Evolutionary conservation across 805 yeast species (phyloP).

Genomic region (Wickerhamomyces mucosus): DNA sequence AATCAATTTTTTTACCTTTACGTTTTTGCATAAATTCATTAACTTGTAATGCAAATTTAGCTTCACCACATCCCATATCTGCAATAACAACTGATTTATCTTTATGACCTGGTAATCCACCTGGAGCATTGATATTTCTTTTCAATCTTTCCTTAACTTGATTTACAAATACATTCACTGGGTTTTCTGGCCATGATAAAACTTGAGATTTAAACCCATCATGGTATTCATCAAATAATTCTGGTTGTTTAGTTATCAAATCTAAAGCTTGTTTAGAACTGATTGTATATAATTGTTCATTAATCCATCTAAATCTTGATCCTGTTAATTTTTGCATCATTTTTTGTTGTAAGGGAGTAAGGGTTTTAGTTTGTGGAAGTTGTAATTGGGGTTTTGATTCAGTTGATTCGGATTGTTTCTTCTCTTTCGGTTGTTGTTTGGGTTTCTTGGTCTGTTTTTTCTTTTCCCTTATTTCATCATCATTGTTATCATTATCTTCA

Average conservation of each 20-base stretch:
- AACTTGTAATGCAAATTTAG: constrained; percentile 68
- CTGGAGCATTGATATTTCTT: constrained; percentile 85
- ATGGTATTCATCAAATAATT: constrained; percentile 87
- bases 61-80: constrained; percentile 99
- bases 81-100: constrained; percentile 66
- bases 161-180: constrained; percentile 81
- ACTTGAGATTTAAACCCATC: constrained; percentile 94
- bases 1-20: constrained; percentile 30
- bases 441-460: constrained; percentile 1
- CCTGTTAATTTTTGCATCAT: constrained; percentile 95
- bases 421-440: constrained; percentile 1
- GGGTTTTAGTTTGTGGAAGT: constrained; percentile 27
- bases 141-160: constrained; percentile 52
- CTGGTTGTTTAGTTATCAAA: constrained; percentile 73
- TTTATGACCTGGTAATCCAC: constrained; percentile 77
- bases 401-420: constrained; percentile 6
- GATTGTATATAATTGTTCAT: constrained; percentile 90
- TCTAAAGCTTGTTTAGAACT: constrained; percentile 68
- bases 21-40: constrained; percentile 33
- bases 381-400: constrained; percentile 11
- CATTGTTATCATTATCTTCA: constrained; percentile 1
- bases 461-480: constrained; percentile 1
- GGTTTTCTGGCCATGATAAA: constrained; percentile 97
- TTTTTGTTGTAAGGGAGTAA: constrained; percentile 86
- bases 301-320: constrained; percentile 95